Evolutionary conservation across 768 basidiomycete genomes (phyloP).

Genomic region (Saitozyma podzolica): DNA sequence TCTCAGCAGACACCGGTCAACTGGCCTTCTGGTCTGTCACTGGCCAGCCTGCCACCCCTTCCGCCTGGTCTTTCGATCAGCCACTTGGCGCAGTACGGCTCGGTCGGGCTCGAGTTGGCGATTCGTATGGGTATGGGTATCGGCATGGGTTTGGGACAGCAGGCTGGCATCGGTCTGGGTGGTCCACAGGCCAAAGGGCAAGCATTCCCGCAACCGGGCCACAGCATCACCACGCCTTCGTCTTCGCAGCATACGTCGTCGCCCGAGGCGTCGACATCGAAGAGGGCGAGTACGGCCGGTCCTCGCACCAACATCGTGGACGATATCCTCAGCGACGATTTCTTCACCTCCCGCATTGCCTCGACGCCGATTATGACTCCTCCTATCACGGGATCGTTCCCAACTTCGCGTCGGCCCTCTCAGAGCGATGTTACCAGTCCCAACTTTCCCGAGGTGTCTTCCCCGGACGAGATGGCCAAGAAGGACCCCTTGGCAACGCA

Average conservation of each 20-base stretch:
- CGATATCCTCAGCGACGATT: conserved; percentile 48
- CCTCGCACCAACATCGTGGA: conserved; percentile 28
- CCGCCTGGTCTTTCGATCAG: conserved; percentile 46
- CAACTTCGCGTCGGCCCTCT: conserved; percentile 29
- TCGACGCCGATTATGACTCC: conserved; percentile 18
- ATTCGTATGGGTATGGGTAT: conserved; percentile 51
- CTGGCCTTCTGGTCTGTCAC: conserved; percentile 19
- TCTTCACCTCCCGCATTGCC: conserved; percentile 29
- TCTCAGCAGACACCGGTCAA: conserved; percentile 8
- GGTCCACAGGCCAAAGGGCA: background rate
- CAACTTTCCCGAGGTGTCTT: conserved; percentile 17
- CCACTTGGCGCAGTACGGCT: conserved; percentile 47
- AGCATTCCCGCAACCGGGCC: background rate
- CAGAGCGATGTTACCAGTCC: conserved; percentile 31
- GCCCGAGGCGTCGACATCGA: conserved; percentile 3
- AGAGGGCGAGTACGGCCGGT: background rate
- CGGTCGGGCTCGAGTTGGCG: conserved; percentile 49
- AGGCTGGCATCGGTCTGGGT: conserved; percentile 5
- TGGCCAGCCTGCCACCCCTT: conserved; percentile 41
- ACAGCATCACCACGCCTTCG: background rate
- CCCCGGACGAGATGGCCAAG: conserved; percentile 48
- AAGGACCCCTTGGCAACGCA: conserved; percentile 92
- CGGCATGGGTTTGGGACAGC: conserved; percentile 43
- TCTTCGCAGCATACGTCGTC: background rate
- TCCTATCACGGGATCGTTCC: conserved; percentile 13